phyloP scores from a whole-genome alignment of 2,329 filamentous ascomycete genomes.

The Hypomyces perniciosus region DNA sequence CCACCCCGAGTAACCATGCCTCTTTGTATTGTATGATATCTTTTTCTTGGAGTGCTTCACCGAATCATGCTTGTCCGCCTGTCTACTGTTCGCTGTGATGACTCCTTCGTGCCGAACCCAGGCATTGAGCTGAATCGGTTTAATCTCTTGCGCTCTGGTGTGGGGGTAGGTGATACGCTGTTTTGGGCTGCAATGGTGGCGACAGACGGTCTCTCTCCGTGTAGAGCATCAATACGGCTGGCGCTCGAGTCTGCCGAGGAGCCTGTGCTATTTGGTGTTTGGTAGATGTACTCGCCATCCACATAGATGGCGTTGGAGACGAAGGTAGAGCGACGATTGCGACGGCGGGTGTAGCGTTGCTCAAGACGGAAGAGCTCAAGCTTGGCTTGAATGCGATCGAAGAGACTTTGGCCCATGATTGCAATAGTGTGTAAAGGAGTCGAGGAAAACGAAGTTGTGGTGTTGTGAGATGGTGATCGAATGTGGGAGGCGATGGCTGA shows the following conservation, averaged over 20 bases:
- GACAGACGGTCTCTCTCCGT: conserved; percentile 26
- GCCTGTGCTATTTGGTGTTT: conserved; percentile 53
- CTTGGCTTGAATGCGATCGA: conserved; percentile 59
- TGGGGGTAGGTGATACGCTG: conserved; percentile 20
- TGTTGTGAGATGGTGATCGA: background rate
- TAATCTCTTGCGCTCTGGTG: conserved; percentile 40
- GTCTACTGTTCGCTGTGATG: conserved; percentile 30
- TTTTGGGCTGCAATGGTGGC: background rate
- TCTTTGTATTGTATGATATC: background rate
- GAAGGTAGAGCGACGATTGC: conserved; percentile 80
- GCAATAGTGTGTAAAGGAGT: conserved; percentile 12
- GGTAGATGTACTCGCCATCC: conserved; percentile 91
- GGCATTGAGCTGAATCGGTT: conserved; percentile 53
- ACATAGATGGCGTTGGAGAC: conserved; percentile 86
- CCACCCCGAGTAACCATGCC: conserved; percentile 7
- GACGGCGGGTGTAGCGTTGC: conserved; percentile 87
- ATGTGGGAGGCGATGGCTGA: background rate
- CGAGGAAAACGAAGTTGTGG: background rate
- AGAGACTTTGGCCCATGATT: conserved; percentile 45
- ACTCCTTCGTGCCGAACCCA: conserved; percentile 40
- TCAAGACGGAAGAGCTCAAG: conserved; percentile 92
- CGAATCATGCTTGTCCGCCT: conserved; percentile 38
- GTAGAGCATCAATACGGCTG: conserved; percentile 30
- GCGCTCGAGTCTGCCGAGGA: conserved; percentile 45
- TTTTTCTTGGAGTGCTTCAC: conserved; percentile 19